Conservation (phyloP, 805 yeast genomes). For the Candida krabiensis region DNA sequence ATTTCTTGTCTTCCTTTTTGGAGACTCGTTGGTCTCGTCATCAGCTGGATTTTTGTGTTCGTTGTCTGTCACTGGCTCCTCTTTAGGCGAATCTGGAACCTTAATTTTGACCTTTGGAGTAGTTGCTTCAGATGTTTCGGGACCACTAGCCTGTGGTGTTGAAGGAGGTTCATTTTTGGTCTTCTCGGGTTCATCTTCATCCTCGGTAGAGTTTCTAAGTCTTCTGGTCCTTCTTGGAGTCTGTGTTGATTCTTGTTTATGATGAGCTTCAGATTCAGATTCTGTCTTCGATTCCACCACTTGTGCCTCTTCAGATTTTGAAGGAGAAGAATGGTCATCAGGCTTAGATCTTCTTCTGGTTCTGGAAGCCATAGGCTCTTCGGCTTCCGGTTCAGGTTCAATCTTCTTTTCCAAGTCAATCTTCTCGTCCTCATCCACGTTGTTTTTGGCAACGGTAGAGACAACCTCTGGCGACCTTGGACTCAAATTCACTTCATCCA, state of each 20-base stretch:
- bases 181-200: constrained; percentile 1
- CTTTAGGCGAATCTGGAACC: neutral
- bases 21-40: constrained; percentile 1
- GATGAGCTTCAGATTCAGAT: neutral
- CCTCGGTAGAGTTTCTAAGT: neutral
- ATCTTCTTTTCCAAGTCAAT: constrained; percentile 1
- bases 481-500: neutral
- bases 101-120: neutral
- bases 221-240: constrained; percentile 8
- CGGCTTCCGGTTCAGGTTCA: constrained; percentile 1
- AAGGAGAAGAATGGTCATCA: constrained; percentile 1
- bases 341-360: constrained; percentile 10
- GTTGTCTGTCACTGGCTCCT: constrained; percentile 1
- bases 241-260: neutral
- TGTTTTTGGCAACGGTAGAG: too few species aligned
- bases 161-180: neutral
- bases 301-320: constrained; percentile 1
- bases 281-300: constrained; percentile 1
- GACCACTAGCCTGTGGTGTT: neutral
- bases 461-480: neutral
- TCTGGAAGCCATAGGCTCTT: constrained; percentile 10
- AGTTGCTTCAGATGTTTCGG: neutral
- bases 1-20: constrained; percentile 1
- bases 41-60: constrained; percentile 7
- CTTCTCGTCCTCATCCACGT: constrained; percentile 1